Evolutionary conservation across 2,329 filamentous ascomycete species (phyloP).

Genomic region (Cladosporium colombiae): DNA sequence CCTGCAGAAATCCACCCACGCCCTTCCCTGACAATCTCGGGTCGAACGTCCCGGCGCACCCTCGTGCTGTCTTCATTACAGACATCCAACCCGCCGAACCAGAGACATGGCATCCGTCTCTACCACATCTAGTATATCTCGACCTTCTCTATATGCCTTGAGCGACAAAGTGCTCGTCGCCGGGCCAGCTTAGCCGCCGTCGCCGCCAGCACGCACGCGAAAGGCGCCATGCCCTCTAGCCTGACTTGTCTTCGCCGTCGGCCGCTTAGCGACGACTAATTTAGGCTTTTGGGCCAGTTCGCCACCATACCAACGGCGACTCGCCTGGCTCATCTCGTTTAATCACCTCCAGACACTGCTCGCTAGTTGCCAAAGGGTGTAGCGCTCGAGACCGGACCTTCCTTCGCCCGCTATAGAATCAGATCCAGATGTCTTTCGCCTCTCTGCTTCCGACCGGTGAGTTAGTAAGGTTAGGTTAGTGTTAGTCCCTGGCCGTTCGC

Average conservation of each 20-base stretch:
- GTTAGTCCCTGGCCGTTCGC: neutral
- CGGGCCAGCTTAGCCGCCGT: constrained; percentile 5
- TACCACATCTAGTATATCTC: neutral
- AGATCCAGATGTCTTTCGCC: constrained; percentile 17
- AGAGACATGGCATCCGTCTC: neutral
- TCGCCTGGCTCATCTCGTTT: constrained; percentile 15
- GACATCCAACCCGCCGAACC: neutral
- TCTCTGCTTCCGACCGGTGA: constrained; percentile 11
- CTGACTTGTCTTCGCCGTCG: neutral
- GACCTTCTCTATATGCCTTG: neutral
- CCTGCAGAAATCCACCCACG: constrained; percentile 5
- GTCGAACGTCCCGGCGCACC: constrained; percentile 4
- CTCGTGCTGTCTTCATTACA: constrained; percentile 7
- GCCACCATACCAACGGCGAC: constrained; percentile 12
- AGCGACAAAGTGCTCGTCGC: neutral
- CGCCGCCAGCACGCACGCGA: neutral
- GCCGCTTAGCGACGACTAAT: constrained; percentile 17
- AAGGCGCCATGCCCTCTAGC: constrained; percentile 12
- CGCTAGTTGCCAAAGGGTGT: constrained; percentile 15
- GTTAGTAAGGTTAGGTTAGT: neutral
- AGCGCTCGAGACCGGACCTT: constrained; percentile 6
- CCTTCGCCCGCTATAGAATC: constrained; percentile 2
- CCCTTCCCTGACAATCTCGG: constrained; percentile 3
- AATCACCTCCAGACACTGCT: constrained; percentile 1
- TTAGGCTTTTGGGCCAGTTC: constrained; percentile 13